Evolutionary conservation across 2,329 filamentous ascomycete species (phyloP), one percentile per base, ranked within the genome.

Genomic region (Chalaropsis ovoidea): DNA sequence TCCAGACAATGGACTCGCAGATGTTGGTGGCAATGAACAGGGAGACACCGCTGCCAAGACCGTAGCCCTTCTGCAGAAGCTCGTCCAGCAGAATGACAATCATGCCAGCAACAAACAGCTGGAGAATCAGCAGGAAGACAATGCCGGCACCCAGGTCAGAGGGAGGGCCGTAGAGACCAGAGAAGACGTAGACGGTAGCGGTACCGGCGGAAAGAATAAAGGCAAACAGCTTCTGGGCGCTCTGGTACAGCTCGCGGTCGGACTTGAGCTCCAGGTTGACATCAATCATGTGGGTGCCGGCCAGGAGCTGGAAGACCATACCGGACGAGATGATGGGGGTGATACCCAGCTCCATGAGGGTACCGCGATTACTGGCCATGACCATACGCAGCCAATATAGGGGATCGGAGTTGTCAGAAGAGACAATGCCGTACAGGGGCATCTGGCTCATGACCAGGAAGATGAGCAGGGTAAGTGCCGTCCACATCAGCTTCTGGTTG

Each of bases 371-470:
- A 88, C 90, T 96, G 75, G 94, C 94, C 85, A 97, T 86, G 86
- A 99, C 96, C 93, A 99, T 97, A 79, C 94, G 89, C 75, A 99
- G 84, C 94, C 94, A 99, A 86, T 99, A 99, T 74, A 99, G 83
- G 72, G 94, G 95, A 80, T 99, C 95, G 69, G 94, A 97, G 73
- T 91, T 96, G 79, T 94, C 89, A 74, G 94, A 99, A 66, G 94
- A 99, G 75, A 99, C 95, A 78, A 99, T 99, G 79, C 94, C 94
- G 80, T 99, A 99, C 69, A 94, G 81, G 70, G 94, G 92, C 94
- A 99, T 97, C 81, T 96, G 94, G 81, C 91, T 96, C 94, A 99
- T 99, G 79, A 99, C 91, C 83, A 99, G 81, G 86, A 99, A 99
- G 81, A 97, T 95, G 77, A 99, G 82, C 72, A 99, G 85, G 70